Percentiles rank a stretch among this genome's conserved stretches.
Conservation (phyloP, 108 stramenopile species). For the Skeletonema grethae region DNA sequence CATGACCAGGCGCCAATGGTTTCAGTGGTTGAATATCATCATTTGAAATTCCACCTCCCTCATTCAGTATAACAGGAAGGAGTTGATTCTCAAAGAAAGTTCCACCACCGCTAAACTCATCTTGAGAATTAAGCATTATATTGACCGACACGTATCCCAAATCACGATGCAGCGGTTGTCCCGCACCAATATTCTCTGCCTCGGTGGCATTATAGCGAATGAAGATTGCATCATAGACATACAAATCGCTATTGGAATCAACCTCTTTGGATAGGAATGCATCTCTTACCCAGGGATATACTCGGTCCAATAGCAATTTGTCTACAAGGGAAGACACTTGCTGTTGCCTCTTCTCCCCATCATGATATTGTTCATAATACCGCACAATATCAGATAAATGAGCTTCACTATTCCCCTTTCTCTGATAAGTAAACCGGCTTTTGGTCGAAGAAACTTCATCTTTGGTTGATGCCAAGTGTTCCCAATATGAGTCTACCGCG, state of each 20-base stretch:
- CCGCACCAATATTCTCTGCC: constrained; percentile 53
- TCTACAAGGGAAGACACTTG: constrained; percentile 55
- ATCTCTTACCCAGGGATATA: constrained; percentile 65
- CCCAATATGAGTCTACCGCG: background rate
- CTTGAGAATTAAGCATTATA: constrained; percentile 56
- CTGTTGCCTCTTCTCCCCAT: background rate
- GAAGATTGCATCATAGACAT: constrained; percentile 67
- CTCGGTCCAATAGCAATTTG: constrained; percentile 32
- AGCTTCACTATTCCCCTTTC: constrained; percentile 56
- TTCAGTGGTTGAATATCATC: constrained; percentile 31
- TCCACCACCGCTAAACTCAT: constrained; percentile 68
- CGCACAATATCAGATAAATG: constrained; percentile 34
- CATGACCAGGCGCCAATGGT: constrained; percentile 60
- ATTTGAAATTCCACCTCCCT: background rate
- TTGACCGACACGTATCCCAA: constrained; percentile 70
- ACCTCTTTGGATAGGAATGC: constrained; percentile 43
- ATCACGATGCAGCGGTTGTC: constrained; percentile 77
- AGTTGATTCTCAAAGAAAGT: constrained; percentile 75
- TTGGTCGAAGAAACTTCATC: constrained; percentile 3
- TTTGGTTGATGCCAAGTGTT: background rate
- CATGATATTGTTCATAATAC: background rate
- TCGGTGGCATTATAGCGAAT: constrained; percentile 76
- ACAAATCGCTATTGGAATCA: constrained; percentile 18
- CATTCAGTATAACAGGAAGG: background rate
- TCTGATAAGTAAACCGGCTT: constrained; percentile 66